Evolutionary conservation across 148 eudicot species (phyloP).

Genomic region (Silene conica): DNA sequence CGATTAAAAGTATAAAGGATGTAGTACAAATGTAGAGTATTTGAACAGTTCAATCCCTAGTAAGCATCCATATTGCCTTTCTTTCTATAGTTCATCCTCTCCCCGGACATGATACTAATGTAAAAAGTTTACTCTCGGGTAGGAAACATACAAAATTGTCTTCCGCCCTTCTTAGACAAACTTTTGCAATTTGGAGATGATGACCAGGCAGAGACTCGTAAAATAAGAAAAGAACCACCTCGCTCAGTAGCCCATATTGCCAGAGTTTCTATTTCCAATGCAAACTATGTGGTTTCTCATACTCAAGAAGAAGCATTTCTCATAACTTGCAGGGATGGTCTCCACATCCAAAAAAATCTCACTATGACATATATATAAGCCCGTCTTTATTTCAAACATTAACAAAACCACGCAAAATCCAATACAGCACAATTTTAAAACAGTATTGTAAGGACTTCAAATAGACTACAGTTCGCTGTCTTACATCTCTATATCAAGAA

Average conservation of each 20-base stretch:
- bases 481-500: background rate
- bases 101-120: background rate
- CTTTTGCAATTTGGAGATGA: background rate
- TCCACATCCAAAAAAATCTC: background rate
- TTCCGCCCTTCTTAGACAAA: background rate
- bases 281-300: background rate
- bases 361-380: background rate
- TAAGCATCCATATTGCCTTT: background rate
- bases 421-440: background rate
- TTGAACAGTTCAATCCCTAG: background rate
- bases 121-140: background rate
- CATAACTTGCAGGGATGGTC: background rate
- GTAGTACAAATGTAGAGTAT: background rate
- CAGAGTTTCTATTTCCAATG: background rate
- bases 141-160: background rate
- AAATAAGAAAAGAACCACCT: background rate
- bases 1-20: background rate
- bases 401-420: background rate
- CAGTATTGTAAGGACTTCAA: background rate
- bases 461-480: background rate
- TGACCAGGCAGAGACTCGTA: background rate
- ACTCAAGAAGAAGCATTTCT: background rate
- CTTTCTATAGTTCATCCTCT: background rate
- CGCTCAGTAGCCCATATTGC: background rate
- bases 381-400: background rate